A percentile compares a stretch with the other conserved stretches of the same genome.
phyloP scores from a whole-genome alignment of 208 protist genomes.

The Trypanosoma cruzi region DNA sequence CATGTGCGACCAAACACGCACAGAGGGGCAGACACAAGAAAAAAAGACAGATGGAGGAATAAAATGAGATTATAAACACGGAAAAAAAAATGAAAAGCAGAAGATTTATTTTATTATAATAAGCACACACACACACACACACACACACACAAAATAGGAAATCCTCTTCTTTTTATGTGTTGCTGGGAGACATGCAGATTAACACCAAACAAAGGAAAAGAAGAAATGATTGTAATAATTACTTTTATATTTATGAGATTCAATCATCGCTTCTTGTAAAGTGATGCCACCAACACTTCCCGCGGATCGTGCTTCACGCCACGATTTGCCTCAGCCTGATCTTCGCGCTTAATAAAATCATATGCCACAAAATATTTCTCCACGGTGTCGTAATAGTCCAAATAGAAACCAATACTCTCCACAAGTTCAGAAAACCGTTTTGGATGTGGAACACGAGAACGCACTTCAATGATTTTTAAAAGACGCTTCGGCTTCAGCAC shows the following conservation, averaged over 20 bases:
- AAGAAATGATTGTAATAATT: neutral
- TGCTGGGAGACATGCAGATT: no score
- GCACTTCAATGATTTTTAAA: slow-evolving; percentile 94
- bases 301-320: slow-evolving; percentile 49
- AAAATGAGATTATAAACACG: no score
- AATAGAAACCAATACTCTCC: slow-evolving; percentile 82
- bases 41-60: no score
- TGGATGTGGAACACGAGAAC: slow-evolving; percentile 86
- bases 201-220: slow-evolving; percentile 3
- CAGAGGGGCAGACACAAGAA: no score
- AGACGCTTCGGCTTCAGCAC: slow-evolving; percentile 87
- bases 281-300: slow-evolving; percentile 90
- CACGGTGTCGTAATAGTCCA: slow-evolving; percentile 78
- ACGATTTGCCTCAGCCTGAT: slow-evolving; percentile 42
- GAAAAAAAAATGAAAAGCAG: slow-evolving; percentile 1
- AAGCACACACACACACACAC: slow-evolving; percentile 20
- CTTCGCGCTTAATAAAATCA: slow-evolving; percentile 90
- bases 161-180: no score
- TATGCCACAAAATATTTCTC: slow-evolving; percentile 94
- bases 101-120: neutral
- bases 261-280: slow-evolving; percentile 94
- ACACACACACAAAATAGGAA: slow-evolving; percentile 4
- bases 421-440: slow-evolving; percentile 82
- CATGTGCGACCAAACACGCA: neutral
- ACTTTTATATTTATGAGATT: no score